Conservation (phyloP, 768 basidiomycete species). For the Tylopilus balloui region DNA sequence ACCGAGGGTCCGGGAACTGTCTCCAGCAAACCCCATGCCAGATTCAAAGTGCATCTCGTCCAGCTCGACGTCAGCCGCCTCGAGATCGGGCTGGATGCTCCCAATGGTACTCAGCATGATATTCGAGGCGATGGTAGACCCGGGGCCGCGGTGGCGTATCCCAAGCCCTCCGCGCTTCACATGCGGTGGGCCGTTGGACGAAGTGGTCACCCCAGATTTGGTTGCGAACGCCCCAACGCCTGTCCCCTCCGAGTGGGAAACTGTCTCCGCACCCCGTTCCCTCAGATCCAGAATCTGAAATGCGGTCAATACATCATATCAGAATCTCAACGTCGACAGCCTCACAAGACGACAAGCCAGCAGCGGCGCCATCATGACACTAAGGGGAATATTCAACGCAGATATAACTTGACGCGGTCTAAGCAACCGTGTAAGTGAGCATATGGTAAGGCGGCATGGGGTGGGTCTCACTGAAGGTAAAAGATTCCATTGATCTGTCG, state of each 20-base stretch:
- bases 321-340: neutral
- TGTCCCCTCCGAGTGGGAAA: slow-evolving; percentile 68
- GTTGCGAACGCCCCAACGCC: slow-evolving; percentile 64
- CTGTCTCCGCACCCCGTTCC: slow-evolving; percentile 76
- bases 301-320: slow-evolving; percentile 6
- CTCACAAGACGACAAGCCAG: slow-evolving; percentile 73
- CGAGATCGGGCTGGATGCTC: slow-evolving; percentile 50
- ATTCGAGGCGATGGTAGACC: slow-evolving; percentile 56
- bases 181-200: slow-evolving; percentile 22
- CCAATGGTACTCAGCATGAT: slow-evolving; percentile 62
- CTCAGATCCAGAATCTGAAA: slow-evolving; percentile 76
- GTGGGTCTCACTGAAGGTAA: slow-evolving; percentile 65
- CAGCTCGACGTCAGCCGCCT: slow-evolving; percentile 52
- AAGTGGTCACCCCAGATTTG: slow-evolving; percentile 43
- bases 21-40: slow-evolving; percentile 51
- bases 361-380: slow-evolving; percentile 78
- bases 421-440: slow-evolving; percentile 9
- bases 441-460: neutral
- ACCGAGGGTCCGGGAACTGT: slow-evolving; percentile 32
- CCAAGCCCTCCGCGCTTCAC: slow-evolving; percentile 35
- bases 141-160: slow-evolving; percentile 46
- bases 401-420: slow-evolving; percentile 81
- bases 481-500: slow-evolving; percentile 72
- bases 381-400: slow-evolving; percentile 79
- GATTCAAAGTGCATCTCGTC: slow-evolving; percentile 49